Conservation (phyloP, 1,139 yeast species). For the Kazachstania sp. region DNA sequence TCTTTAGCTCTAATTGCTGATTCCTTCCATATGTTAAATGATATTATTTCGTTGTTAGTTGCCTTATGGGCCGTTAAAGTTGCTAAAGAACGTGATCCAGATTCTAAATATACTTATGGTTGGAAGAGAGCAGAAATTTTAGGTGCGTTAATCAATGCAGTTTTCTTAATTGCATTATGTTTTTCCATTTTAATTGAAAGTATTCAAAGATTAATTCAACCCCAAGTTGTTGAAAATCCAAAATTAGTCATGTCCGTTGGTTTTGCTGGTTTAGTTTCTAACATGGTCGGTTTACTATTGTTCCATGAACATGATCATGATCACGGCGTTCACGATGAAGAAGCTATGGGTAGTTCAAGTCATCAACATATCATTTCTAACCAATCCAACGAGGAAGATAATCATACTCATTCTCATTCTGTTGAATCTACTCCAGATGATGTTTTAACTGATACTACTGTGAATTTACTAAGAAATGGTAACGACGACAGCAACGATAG, state of each 20-base stretch:
- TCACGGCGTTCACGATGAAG: conserved; percentile 18
- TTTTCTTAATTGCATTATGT: conserved; percentile 83
- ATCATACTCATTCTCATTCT: neutral
- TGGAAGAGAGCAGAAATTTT: conserved; percentile 95
- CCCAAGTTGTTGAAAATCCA: conserved; percentile 73
- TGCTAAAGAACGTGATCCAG: conserved; percentile 74
- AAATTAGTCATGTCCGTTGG: conserved; percentile 76
- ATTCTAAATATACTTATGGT: conserved; percentile 85
- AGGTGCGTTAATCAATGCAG: conserved; percentile 91
- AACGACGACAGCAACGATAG: neutral
- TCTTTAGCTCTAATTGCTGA: conserved; percentile 92
- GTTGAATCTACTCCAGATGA: neutral
- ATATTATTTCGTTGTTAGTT: conserved; percentile 77
- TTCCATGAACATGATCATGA: conserved; percentile 70
- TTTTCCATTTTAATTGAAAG: conserved; percentile 91
- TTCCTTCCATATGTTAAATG: conserved; percentile 95
- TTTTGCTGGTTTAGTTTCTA: conserved; percentile 69
- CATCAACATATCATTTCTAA: neutral
- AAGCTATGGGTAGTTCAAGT: neutral
- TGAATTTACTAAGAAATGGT: neutral
- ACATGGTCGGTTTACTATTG: conserved; percentile 70
- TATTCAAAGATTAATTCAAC: conserved; percentile 75
- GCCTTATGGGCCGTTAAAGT: conserved; percentile 96
- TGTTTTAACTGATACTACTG: neutral
- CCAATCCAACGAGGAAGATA: conserved; percentile 26